phyloP scores from a whole-genome alignment of 805 yeast species.

The Lachancea fermentati region DNA sequence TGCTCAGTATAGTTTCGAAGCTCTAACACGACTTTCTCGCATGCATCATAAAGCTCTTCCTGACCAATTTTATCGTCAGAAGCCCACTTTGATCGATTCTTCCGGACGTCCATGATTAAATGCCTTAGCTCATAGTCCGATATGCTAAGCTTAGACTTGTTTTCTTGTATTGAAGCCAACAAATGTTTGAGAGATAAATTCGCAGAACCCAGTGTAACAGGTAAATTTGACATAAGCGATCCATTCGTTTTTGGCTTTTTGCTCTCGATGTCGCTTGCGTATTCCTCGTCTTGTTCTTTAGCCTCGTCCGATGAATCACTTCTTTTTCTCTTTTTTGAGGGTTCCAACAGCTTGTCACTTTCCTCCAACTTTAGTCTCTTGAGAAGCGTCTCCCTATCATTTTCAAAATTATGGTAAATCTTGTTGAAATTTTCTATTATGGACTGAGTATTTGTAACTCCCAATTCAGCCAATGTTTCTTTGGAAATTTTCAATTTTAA shows the following conservation, averaged over 20 bases:
- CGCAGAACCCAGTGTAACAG: constrained; percentile 63
- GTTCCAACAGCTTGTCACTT: constrained; percentile 61
- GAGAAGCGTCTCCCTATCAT: constrained; percentile 66
- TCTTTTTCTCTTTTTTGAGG: constrained; percentile 22
- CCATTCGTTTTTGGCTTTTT: constrained; percentile 23
- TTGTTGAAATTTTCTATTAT: constrained; percentile 60
- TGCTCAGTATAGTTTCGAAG: constrained; percentile 91
- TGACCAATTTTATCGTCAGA: constrained; percentile 93
- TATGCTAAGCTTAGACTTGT: constrained; percentile 66
- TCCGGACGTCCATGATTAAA: constrained; percentile 85
- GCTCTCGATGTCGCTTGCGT: constrained; percentile 10
- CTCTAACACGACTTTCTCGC: constrained; percentile 90
- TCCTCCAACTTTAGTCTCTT: constrained; percentile 75
- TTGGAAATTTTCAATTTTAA: constrained; percentile 33
- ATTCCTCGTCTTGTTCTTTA: constrained; percentile 13
- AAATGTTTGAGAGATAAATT: constrained; percentile 75
- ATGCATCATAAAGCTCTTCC: constrained; percentile 95
- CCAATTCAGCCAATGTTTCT: constrained; percentile 31
- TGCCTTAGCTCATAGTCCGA: constrained; percentile 81
- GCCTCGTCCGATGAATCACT: constrained; percentile 16
- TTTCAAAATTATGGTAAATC: constrained; percentile 70
- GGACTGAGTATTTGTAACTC: constrained; percentile 30
- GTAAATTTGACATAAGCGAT: constrained; percentile 17
- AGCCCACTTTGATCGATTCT: constrained; percentile 96
- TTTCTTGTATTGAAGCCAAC: constrained; percentile 67